Percentiles rank a stretch among this genome's conserved stretches.
phyloP scores from a whole-genome alignment of 352 stramenopile species.

The Globisporangium nunn region DNA sequence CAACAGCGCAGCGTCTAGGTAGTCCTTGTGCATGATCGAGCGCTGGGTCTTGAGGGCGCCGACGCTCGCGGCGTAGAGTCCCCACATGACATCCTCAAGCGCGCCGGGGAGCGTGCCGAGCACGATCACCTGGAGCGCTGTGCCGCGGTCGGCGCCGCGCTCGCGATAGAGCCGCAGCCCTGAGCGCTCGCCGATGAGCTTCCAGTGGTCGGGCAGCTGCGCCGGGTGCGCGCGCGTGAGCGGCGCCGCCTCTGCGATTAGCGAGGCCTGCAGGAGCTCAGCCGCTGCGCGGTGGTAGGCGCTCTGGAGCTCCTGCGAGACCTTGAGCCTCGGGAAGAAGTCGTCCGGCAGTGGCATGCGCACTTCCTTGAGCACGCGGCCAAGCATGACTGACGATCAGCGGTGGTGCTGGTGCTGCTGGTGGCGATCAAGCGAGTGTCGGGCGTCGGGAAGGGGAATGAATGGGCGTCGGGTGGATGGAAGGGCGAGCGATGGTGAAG shows the following conservation, averaged over 20 bases:
- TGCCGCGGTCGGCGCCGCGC: conserved; percentile 38
- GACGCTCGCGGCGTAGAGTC: conserved; percentile 42
- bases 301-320: conserved; percentile 26
- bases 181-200: conserved; percentile 42
- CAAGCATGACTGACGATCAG: conserved; percentile 23
- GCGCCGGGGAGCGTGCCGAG: conserved; percentile 41
- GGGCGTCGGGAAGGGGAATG: background rate
- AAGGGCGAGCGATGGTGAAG: background rate
- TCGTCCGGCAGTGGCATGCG: conserved; percentile 57
- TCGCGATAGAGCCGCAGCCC: conserved; percentile 54
- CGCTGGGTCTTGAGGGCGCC: conserved; percentile 49
- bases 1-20: conserved; percentile 45
- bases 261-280: conserved; percentile 28
- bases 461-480: background rate
- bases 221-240: conserved; percentile 46
- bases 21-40: conserved; percentile 53
- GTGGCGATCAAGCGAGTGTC: background rate
- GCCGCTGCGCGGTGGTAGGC: conserved; percentile 28
- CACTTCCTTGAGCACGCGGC: conserved; percentile 54
- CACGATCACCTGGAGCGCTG: conserved; percentile 40
- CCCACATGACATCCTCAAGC: conserved; percentile 57
- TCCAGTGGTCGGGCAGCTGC: conserved; percentile 47
- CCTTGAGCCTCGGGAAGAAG: conserved; percentile 46
- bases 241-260: conserved; percentile 28
- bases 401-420: conserved; percentile 2